A percentile compares a stretch with the other conserved stretches of the same genome.
Evolutionary conservation across 768 basidiomycete species (phyloP).

Genomic region (Rhodotorula kratochvilovae): DNA sequence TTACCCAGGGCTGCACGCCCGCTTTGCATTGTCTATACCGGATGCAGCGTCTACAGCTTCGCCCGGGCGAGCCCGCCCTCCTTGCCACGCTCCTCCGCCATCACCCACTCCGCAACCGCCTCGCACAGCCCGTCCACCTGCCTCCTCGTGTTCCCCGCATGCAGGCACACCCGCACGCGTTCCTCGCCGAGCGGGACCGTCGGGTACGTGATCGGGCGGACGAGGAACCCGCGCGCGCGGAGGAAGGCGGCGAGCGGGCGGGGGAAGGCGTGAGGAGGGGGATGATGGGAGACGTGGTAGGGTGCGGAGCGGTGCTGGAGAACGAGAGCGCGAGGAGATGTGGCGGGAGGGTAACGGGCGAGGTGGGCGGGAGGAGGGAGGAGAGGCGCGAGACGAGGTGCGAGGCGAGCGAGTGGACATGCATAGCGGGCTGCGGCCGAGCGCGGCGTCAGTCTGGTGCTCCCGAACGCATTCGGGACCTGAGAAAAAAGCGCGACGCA

Average conservation of each 20-base stretch:
- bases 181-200: constrained; percentile 84
- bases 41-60: neutral
- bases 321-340: constrained; percentile 45
- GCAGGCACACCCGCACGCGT: constrained; percentile 78
- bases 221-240: constrained; percentile 46
- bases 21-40: neutral
- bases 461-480: neutral
- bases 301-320: neutral
- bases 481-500: constrained; percentile 7
- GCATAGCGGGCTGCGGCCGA: neutral
- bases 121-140: constrained; percentile 61
- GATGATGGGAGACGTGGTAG: constrained; percentile 66
- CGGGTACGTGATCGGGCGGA: constrained; percentile 55
- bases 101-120: constrained; percentile 50
- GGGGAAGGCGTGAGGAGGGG: constrained; percentile 75
- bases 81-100: neutral
- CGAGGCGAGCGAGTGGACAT: constrained; percentile 31
- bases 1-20: neutral
- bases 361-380: constrained; percentile 43
- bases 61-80: neutral
- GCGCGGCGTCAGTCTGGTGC: neutral
- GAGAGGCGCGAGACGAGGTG: constrained; percentile 37
- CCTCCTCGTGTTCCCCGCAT: constrained; percentile 64
- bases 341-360: constrained; percentile 48
- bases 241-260: constrained; percentile 72